Base-by-base conservation (phyloP, 169 alveolate species). In the Cryptosporidium baileyi region DNA sequence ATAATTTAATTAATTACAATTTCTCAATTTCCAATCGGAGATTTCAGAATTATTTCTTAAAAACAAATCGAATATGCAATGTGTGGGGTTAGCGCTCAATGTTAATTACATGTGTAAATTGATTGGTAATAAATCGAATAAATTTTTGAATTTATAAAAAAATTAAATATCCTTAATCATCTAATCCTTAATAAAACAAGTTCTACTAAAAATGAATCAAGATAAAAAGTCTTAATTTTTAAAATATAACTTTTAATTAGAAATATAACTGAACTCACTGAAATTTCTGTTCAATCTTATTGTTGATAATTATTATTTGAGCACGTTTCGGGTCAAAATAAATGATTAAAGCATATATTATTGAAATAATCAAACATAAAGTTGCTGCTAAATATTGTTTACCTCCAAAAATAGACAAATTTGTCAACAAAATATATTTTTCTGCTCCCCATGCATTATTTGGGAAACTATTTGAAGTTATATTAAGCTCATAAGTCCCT, bases 61-160 rank as follows among this genome's bases (percentile, higher is more conserved):
- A 45, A 32, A 65, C 26, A 65, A 45, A 45, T 43, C 36, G 17
- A 49, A 54, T 74, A 38, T 74, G 67, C 65, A 19, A 43, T 74
- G 85, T 74, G 85, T 74, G 85, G 85, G 85, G 85, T n/a, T 11
- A n/a, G 67, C 74, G 65, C 74, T n/a, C 7, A 57, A 57, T 2
- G 60, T 32, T 38, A 65, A 38, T 54, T 61, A 61, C 54, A 61
- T 61, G 79, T 54, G n/a, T n/a, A n/a, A n/a, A n/a, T n/a, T n/a
- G n/a, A n/a, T n/a, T n/a, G n/a, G n/a, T n/a, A n/a, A n/a, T n/a
- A n/a, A n/a, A n/a, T n/a, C n/a, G n/a, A n/a, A n/a, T n/a, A n/a
- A n/a, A n/a, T n/a, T n/a, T n/a, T n/a, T n/a, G n/a, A n/a, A n/a
- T n/a, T n/a, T n/a, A n/a, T n/a, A n/a, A n/a, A n/a, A n/a, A n/a